phyloP scores from a whole-genome alignment of 139 green algal species.

The Nannochloris sp. region DNA sequence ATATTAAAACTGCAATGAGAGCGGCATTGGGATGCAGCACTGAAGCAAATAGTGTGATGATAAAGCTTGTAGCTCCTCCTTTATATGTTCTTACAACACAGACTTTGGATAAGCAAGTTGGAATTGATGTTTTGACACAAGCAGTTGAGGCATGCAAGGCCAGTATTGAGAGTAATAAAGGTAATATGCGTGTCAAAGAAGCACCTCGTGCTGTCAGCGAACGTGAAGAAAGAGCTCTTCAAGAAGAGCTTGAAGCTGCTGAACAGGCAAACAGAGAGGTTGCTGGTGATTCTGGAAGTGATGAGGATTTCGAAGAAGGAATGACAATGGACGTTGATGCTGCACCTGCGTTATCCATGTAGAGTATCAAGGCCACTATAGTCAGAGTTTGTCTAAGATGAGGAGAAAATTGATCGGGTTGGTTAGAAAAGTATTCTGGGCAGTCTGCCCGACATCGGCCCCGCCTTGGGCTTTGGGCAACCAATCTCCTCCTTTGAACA shows the following conservation, averaged over 20 bases:
- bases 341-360: constrained; percentile 16
- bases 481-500: neutral
- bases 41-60: constrained; percentile 84
- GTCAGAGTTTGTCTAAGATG: neutral
- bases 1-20: constrained; percentile 91
- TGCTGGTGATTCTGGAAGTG: constrained; percentile 32
- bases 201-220: constrained; percentile 86
- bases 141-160: constrained; percentile 66
- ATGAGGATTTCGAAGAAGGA: constrained; percentile 49
- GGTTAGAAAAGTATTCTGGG: neutral
- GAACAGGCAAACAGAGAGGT: constrained; percentile 55
- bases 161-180: constrained; percentile 71
- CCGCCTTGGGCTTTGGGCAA: neutral
- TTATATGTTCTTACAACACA: constrained; percentile 97
- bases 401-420: neutral
- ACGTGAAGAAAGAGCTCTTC: constrained; percentile 82
- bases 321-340: constrained; percentile 30
- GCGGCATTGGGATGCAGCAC: constrained; percentile 50
- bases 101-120: constrained; percentile 85
- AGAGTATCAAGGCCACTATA: too few relatives aligned
- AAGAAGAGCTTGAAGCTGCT: constrained; percentile 80
- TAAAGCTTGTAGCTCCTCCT: constrained; percentile 96
- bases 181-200: constrained; percentile 91
- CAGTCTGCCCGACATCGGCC: neutral
- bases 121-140: constrained; percentile 56